Evolutionary conservation across 164 flowering plant species (phyloP), one percentile per base, ranked within the genome.

Genomic region (Macadamia integrifolia): DNA sequence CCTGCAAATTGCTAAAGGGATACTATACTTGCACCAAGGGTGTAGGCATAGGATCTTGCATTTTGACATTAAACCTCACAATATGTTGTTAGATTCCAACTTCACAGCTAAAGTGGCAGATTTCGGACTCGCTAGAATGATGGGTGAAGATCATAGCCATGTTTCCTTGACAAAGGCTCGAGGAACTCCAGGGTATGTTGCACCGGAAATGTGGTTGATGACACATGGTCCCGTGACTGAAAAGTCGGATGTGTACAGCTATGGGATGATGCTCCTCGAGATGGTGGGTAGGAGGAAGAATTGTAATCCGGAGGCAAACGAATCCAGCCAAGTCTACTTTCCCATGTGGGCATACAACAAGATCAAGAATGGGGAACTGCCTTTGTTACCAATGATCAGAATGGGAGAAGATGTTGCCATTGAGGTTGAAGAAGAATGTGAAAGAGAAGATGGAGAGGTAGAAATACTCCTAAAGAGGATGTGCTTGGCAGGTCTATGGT

Each of bases 31-130:
- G 53, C 65, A 35, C 48, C 52, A 55, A 64, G 69, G 64, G 29
- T 60, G 69, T 57, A 52, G 66, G 9, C 66, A 53, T 46, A 57
- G 67, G 40, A 75, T 49, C 10, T 18, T 77, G 35, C 80, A 77
- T 48, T 70, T 71, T 63, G 80, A 76, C 53, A 70, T 76, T 46
- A 76, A 76, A 66, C 72, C 72, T 29, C 75, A 75, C 46, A 71
- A 71, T 62, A 64, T 72, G 30, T 65, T 76, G 15, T 66, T 76
- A 0, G 74, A 76, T 76, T 23, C 23, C 23, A 23, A 23, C 23
- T 23, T 23, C 23, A 23, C 23, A 23, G 23, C 23, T 23, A 23
- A 23, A 23, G 23, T 23, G 23, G 23, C 23, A 23, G 23, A 23
- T 23, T 23, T 23, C 23, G 23, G 23, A 23, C 23, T 23, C 23